These are phyloP conservation scores for Silene vulgaris DNA, from an alignment of 179 eudicot species.

Conservation along the genomic window DNA sequence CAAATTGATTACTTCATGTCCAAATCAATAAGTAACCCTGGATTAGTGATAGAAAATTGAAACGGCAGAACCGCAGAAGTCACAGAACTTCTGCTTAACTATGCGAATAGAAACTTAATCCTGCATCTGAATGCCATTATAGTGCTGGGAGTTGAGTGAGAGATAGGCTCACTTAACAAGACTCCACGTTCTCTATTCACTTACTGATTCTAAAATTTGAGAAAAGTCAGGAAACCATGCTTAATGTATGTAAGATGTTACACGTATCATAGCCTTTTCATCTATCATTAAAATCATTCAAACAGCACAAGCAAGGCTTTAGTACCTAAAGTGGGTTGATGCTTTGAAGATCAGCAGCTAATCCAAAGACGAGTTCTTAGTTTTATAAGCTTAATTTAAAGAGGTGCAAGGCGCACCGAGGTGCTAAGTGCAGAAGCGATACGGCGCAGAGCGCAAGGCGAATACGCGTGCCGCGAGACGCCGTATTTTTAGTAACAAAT, in stretches of 20 bases:
- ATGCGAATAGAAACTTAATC: not conserved
- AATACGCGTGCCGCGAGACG: too few species aligned
- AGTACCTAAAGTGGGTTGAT: not conserved
- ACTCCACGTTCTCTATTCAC: not conserved
- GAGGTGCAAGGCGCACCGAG: too few species aligned
- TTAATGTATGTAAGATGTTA: too few species aligned
- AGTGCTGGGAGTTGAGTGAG: not conserved
- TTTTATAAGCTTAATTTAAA: too few species aligned
- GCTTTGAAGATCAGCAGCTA: not conserved
- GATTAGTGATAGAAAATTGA: not conserved
- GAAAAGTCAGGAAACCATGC: not conserved
- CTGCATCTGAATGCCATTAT: not conserved
- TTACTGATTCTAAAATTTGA: not conserved
- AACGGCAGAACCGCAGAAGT: not conserved
- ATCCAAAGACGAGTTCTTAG: not conserved
- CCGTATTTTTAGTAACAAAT: too few species aligned
- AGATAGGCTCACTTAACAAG: too few species aligned
- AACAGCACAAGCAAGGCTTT: not conserved
- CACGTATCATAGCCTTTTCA: not conserved
- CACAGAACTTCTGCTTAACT: not conserved
- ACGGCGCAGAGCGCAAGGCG: too few species aligned
- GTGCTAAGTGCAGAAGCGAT: too few species aligned
- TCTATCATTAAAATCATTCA: not conserved
- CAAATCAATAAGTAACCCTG: too few species aligned
- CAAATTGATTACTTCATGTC: too few species aligned